These are phyloP conservation scores for Wakefieldia striispora DNA, from an alignment of 768 basidiomycete species.

Conservation along the genomic window DNA sequence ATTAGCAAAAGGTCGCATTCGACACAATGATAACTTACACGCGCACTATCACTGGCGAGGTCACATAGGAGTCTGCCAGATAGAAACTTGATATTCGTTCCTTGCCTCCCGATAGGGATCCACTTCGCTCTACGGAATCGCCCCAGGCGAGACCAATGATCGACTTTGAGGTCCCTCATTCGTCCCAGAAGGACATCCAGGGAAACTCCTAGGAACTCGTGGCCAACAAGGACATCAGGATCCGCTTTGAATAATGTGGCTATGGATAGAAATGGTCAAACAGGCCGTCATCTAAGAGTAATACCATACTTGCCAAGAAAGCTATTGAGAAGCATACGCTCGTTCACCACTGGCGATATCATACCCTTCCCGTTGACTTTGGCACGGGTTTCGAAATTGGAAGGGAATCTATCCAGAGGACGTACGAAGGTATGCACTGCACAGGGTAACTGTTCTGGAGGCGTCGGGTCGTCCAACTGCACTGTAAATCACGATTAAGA, in stretches of 20 bases:
- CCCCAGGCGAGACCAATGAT: conserved; percentile 93
- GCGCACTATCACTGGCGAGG: conserved; percentile 90
- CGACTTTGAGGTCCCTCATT: conserved; percentile 85
- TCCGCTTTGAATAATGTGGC: conserved; percentile 82
- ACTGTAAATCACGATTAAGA: conserved; percentile 42
- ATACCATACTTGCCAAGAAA: conserved; percentile 59
- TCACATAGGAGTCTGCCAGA: conserved; percentile 89
- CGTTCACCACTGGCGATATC: conserved; percentile 75
- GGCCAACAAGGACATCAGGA: conserved; percentile 92
- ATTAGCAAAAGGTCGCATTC: background rate
- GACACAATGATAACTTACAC: conserved; percentile 48
- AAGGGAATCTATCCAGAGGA: conserved; percentile 83
- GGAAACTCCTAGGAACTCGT: conserved; percentile 88
- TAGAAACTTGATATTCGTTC: conserved; percentile 79
- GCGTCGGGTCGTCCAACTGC: conserved; percentile 87
- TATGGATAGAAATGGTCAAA: conserved; percentile 24
- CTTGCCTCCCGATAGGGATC: conserved; percentile 79
- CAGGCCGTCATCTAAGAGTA: background rate
- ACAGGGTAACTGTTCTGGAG: conserved; percentile 83
- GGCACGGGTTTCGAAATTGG: conserved; percentile 73
- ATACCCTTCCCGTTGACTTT: conserved; percentile 60
- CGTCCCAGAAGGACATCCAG: conserved; percentile 90
- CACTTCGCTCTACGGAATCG: conserved; percentile 83
- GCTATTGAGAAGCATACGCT: conserved; percentile 80
- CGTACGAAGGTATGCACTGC: conserved; percentile 86